Conservation (phyloP, 441 rosid species). For the Monsonia emarginata region DNA sequence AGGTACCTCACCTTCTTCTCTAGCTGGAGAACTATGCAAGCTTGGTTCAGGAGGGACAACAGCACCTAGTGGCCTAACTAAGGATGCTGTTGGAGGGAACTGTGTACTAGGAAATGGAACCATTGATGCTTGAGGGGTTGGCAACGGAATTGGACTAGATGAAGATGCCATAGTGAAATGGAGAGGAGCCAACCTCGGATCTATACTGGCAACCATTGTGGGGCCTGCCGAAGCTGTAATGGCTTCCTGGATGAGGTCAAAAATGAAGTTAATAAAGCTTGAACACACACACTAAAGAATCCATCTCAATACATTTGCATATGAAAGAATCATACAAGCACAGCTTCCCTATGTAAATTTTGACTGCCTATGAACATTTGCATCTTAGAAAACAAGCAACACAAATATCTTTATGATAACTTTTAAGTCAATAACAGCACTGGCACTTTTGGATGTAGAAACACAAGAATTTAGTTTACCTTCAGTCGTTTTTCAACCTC, state of each 20-base stretch:
- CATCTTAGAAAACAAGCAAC: background rate
- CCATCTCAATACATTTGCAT: background rate
- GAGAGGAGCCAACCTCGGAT: slow-evolving; percentile 51
- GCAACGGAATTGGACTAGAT: slow-evolving; percentile 40
- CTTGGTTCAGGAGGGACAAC: slow-evolving; percentile 18
- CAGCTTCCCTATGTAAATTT: too few relatives aligned
- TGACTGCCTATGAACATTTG: slow-evolving; percentile 60
- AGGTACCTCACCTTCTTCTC: slow-evolving; percentile 18
- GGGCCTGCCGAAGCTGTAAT: slow-evolving; percentile 46
- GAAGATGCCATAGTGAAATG: slow-evolving; percentile 54
- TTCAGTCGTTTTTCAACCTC: slow-evolving; percentile 68
- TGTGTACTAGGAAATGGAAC: slow-evolving; percentile 12
- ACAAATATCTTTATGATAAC: background rate
- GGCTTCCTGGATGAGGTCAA: slow-evolving; percentile 51
- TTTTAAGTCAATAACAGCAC: background rate
- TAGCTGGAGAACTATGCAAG: slow-evolving; percentile 19
- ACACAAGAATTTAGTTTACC: slow-evolving; percentile 32
- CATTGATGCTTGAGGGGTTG: slow-evolving; percentile 40
- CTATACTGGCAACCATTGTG: slow-evolving; percentile 41
- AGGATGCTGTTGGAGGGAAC: background rate
- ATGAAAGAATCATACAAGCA: background rate
- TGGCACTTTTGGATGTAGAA: background rate
- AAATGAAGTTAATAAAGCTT: slow-evolving; percentile 8
- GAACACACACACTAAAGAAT: background rate
- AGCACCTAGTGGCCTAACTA: slow-evolving; percentile 3